Evolutionary conservation across 2,329 filamentous ascomycete genomes (phyloP), one percentile per base, ranked within the genome.

Genomic region (Fusarium illudens): DNA sequence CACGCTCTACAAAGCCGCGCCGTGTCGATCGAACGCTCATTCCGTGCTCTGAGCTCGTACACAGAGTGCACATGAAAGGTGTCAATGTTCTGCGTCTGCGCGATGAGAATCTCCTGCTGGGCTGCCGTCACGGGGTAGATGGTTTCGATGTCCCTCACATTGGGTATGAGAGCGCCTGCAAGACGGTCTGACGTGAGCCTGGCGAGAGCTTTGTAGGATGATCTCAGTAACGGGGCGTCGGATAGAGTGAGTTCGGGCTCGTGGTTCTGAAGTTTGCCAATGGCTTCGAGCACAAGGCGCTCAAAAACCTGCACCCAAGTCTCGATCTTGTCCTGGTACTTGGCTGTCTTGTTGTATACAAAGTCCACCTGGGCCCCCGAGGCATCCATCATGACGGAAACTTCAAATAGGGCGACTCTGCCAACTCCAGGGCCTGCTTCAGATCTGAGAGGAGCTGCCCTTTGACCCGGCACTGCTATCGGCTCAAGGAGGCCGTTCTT

Each of bases 351-450:
- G 67, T 81, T 83, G 70, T 83, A 85, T 0, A 82, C 68, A 22
- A 86, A 78, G 32, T 83, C 82, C 53, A 87, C 70, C 30, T 79
- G 81, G 4, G 82, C 81, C 12, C 73, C 72, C 27, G 78, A 75
- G 20, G 82, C 77, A 33, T 85, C 81, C 12, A 84, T 74, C 60
- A 79, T 78, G n/a, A 83, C 79, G 1, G 81, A 83, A 4, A 86
- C 75, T 62, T 87, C 85, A 12, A 87, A 86, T 0, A 85, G 65
- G 0, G 84, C 81, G 9, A 85, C 81, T 10, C 84, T 81, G 6
- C 82, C 82, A 7, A 86, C 82, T 0, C 76, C 72, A 6, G 77
- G 68, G 0, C 84, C 84, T 32, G 84, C 79, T 36, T 85, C 81
- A 0, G 82, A 82, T 1, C 77, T 80, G 1, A 77, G 67, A 0